Conservation (phyloP, 805 yeast genomes). For the Yarrowia porcina region DNA sequence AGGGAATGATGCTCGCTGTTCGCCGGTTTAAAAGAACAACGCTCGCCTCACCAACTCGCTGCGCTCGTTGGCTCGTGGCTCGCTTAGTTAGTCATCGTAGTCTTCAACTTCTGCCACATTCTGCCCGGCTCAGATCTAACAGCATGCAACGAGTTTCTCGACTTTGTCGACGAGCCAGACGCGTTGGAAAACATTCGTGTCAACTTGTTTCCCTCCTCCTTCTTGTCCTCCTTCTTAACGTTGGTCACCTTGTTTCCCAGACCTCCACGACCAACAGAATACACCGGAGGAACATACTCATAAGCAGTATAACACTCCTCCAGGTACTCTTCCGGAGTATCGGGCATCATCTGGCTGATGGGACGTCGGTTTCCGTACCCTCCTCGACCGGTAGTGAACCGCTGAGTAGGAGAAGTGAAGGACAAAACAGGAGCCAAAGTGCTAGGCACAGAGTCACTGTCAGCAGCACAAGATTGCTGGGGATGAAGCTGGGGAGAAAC, state of each 20-base stretch:
- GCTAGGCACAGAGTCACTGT: constrained; percentile 31
- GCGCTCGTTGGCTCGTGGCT: too few species aligned
- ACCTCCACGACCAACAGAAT: constrained; percentile 42
- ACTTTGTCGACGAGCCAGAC: neutral
- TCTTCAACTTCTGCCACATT: constrained; percentile 28
- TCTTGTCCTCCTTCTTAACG: neutral
- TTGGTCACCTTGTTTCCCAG: constrained; percentile 36
- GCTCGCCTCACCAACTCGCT: too few species aligned
- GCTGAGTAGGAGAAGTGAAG: constrained; percentile 37
- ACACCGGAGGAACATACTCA: constrained; percentile 36
- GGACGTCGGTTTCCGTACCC: constrained; percentile 41
- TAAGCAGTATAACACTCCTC: constrained; percentile 37
- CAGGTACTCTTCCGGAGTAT: constrained; percentile 38
- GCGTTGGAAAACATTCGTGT: constrained; percentile 9
- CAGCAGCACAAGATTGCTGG: neutral
- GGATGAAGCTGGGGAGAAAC: constrained; percentile 22
- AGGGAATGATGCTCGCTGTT: neutral
- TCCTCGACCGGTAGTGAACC: constrained; percentile 41
- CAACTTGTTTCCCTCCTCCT: neutral
- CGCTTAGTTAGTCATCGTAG: constrained; percentile 28
- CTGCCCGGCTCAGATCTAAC: constrained; percentile 16
- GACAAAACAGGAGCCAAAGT: constrained; percentile 40
- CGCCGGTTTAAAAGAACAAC: too few species aligned
- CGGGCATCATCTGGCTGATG: constrained; percentile 34
- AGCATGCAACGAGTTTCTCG: constrained; percentile 19